Evolutionary conservation across 2,329 filamentous ascomycete species (phyloP).

Genomic region (Exophiala sideris): DNA sequence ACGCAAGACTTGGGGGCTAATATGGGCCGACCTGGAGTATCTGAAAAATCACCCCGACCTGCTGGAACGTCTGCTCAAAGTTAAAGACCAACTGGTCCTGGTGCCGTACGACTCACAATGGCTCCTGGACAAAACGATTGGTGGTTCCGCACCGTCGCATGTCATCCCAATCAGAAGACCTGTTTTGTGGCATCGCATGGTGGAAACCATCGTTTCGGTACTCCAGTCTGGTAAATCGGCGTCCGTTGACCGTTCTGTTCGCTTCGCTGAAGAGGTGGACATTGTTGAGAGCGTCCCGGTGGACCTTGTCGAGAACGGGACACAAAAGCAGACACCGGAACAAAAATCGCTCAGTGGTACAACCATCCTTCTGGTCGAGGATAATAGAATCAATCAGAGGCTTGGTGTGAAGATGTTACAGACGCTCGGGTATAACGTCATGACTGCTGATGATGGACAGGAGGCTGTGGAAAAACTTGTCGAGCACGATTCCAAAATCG

Average conservation of each 20-base stretch:
- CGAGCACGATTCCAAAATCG: slow-evolving; percentile 28
- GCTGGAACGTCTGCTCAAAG: slow-evolving; percentile 23
- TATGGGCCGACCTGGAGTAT: slow-evolving; percentile 30
- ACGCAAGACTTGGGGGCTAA: slow-evolving; percentile 26
- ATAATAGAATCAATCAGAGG: slow-evolving; percentile 45
- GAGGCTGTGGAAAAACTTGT: slow-evolving; percentile 30
- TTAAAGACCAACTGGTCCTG: slow-evolving; percentile 27
- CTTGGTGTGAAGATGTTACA: slow-evolving; percentile 65
- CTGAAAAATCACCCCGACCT: slow-evolving; percentile 23
- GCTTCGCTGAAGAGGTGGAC: slow-evolving; percentile 30
- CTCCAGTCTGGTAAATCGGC: slow-evolving; percentile 11
- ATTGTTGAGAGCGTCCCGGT: slow-evolving; percentile 24
- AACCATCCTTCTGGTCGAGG: slow-evolving; percentile 65
- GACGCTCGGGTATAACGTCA: slow-evolving; percentile 62
- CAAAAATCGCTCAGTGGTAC: slow-evolving; percentile 35
- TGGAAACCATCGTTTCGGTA: slow-evolving; percentile 23
- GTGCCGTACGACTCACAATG: slow-evolving; percentile 30
- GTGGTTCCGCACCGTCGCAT: slow-evolving; percentile 23
- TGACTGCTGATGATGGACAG: slow-evolving; percentile 39
- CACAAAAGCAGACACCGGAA: slow-evolving; percentile 13
- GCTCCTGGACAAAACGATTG: slow-evolving; percentile 25
- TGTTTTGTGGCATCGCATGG: slow-evolving; percentile 32
- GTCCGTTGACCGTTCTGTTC: slow-evolving; percentile 23
- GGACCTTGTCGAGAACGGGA: slow-evolving; percentile 24
- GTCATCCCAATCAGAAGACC: slow-evolving; percentile 30